phyloP scores from a whole-genome alignment of 2,329 filamentous ascomycete genomes.

The Trichoderma cornu-damae region DNA sequence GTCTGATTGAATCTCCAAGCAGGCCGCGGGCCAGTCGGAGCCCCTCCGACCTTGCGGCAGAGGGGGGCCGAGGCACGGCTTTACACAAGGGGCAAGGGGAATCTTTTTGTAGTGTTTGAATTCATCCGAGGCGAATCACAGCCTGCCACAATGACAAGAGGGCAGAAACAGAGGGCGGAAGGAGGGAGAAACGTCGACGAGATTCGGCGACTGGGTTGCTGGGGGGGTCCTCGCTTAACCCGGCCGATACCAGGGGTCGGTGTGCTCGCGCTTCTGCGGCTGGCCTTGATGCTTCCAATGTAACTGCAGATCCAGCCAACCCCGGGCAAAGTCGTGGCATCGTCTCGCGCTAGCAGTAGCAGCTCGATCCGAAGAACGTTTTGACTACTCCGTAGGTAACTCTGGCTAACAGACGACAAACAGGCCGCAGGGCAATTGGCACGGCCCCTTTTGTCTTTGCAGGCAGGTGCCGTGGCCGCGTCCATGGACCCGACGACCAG shows the following conservation, averaged over 20 bases:
- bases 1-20: neutral
- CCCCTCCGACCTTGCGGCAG: conserved; percentile 1
- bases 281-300: neutral
- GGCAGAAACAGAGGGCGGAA: neutral
- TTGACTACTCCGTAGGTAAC: too few species aligned
- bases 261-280: neutral
- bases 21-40: conserved; percentile 5
- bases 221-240: conserved; percentile 8
- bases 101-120: neutral
- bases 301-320: conserved; percentile 11
- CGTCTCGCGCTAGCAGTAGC: neutral
- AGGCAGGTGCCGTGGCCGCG: neutral
- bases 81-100: neutral
- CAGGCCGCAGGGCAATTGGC: neutral
- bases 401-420: too few species aligned
- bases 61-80: neutral
- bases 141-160: conserved; percentile 9
- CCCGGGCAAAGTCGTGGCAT: conserved; percentile 7
- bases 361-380: neutral
- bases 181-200: neutral
- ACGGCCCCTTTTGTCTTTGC: neutral
- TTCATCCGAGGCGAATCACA: conserved; percentile 8
- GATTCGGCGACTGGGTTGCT: neutral
- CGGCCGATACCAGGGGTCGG: conserved; percentile 3
- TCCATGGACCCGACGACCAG: neutral